Evolutionary conservation across 225 moss, liverwort and hornwort species (phyloP), one percentile per base, ranked within the genome.

Genomic region (Asterella californica): DNA sequence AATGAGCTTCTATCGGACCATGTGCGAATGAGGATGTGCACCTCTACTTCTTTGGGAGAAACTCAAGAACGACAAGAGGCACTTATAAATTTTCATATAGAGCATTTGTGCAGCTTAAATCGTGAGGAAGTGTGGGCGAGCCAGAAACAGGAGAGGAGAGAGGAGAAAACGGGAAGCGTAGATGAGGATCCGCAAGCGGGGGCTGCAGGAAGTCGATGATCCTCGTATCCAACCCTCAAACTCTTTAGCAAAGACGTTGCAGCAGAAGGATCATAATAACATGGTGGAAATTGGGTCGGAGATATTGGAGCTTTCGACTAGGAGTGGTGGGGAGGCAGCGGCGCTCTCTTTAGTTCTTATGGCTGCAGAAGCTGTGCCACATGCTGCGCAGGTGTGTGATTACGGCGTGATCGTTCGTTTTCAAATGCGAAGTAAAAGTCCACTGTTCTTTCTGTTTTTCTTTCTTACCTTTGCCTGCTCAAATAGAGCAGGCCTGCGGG

Each of bases 161-260:
- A 68, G 34, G 32, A 6, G 2, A 49, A 49, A 10, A 72, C 10
- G 15, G 72, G 49, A 10, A 54, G 54, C 27, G 27, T 29, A 14
- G 61, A 77, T 77, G 77, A 62, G 77, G 77, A 77, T 77, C 27
- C 77, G 77, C 15, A 77, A 77, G 62, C 37, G 77, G 77, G 11
- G 47, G 29, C 15, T 42, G 61, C 76, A 36, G 25, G 55, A 76
- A 33, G n/a, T 63, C 61, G 47, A 63, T 63, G 21, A 27, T 25
- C 5, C 9, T 37, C n/a, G 32, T 11, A 27, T 19, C 27, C 32
- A 75, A 36, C 47, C 77, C 9, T 46, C 77, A 25, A 46, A 62
- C 45, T 63, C 77, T 62, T 77, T 46, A 77, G 63, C 24, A 27
- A 36, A 37, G n/a, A 36, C 42, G 61, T n/a, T 77, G 77, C 62